A percentile compares a stretch with the other conserved stretches of the same genome.
phyloP scores from a whole-genome alignment of 768 basidiomycete species.

The Hydnum rufescens region DNA sequence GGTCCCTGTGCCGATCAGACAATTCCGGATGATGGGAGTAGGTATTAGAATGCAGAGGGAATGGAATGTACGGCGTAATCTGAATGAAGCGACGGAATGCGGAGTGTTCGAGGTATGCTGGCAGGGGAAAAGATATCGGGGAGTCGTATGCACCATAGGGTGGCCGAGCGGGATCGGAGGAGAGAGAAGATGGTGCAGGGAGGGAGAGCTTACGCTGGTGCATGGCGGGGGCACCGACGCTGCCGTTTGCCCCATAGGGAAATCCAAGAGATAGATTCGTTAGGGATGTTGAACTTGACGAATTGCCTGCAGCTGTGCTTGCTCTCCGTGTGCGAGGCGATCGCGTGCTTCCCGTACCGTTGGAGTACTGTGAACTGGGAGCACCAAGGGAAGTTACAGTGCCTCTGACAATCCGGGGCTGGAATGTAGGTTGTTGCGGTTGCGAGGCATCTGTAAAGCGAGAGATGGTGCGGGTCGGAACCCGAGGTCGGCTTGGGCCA shows the following conservation, averaged over 20 bases:
- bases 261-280: neutral
- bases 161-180: slow-evolving; percentile 3
- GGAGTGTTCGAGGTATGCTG: slow-evolving; percentile 59
- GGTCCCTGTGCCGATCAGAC: neutral
- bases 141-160: slow-evolving; percentile 16
- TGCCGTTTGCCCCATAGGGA: neutral
- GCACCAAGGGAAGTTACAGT: slow-evolving; percentile 17
- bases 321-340: slow-evolving; percentile 29
- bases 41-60: neutral
- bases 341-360: slow-evolving; percentile 11
- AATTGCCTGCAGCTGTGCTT: slow-evolving; percentile 6
- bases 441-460: neutral
- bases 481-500: neutral
- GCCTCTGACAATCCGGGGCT: slow-evolving; percentile 53
- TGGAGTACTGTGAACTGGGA: neutral
- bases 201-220: neutral
- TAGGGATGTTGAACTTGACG: neutral
- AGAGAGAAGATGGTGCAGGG: neutral
- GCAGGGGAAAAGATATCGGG: slow-evolving; percentile 35
- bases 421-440: neutral
- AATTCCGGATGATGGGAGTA: neutral
- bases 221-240: neutral
- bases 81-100: slow-evolving; percentile 49
- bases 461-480: neutral
- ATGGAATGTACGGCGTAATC: slow-evolving; percentile 17